Evolutionary conservation across 1,284 basidiomycete genomes (phyloP).

Genomic region (Erythrobasidium hasegawianum): DNA sequence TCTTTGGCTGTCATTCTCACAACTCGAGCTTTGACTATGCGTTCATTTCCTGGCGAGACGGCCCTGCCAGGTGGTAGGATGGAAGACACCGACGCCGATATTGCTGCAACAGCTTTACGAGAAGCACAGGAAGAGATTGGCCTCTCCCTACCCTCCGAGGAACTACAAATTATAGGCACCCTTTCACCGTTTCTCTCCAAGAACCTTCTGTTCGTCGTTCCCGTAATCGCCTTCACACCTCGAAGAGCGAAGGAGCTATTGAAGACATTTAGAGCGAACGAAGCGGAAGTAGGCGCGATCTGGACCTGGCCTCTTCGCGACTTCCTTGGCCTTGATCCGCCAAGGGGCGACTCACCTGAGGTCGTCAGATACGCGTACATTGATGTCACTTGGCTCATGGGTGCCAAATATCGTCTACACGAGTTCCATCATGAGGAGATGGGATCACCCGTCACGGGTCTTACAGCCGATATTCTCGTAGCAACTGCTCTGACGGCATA

Average conservation of each 20-base stretch:
- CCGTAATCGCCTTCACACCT: slow-evolving; percentile 39
- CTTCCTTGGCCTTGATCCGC: slow-evolving; percentile 14
- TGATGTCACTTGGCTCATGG: slow-evolving; percentile 39
- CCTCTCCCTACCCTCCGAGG: slow-evolving; percentile 7
- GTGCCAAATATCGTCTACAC: slow-evolving; percentile 39
- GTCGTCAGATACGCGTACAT: slow-evolving; percentile 23
- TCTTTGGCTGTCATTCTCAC: slow-evolving; percentile 38
- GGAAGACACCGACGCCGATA: slow-evolving; percentile 34
- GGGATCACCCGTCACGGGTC: slow-evolving; percentile 38
- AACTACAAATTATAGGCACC: slow-evolving; percentile 38
- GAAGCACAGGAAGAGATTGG: slow-evolving; percentile 44
- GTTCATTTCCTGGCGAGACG: slow-evolving; percentile 44
- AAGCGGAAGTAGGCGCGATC: slow-evolving; percentile 41
- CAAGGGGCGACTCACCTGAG: background rate
- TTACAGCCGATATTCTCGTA: slow-evolving; percentile 43
- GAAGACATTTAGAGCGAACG: slow-evolving; percentile 26
- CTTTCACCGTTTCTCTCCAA: slow-evolving; percentile 42
- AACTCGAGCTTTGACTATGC: slow-evolving; percentile 38
- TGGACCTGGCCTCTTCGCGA: slow-evolving; percentile 36
- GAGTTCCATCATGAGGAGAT: slow-evolving; percentile 36
- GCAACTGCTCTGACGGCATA: slow-evolving; percentile 35
- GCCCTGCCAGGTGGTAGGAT: slow-evolving; percentile 42
- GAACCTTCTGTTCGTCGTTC: slow-evolving; percentile 42
- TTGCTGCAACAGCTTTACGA: slow-evolving; percentile 38
- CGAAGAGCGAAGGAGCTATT: slow-evolving; percentile 12